A percentile compares a stretch with the other conserved stretches of the same genome.
Conservation (phyloP, 2,329 filamentous ascomycete genomes). For the Tetracladium maxilliforme region DNA sequence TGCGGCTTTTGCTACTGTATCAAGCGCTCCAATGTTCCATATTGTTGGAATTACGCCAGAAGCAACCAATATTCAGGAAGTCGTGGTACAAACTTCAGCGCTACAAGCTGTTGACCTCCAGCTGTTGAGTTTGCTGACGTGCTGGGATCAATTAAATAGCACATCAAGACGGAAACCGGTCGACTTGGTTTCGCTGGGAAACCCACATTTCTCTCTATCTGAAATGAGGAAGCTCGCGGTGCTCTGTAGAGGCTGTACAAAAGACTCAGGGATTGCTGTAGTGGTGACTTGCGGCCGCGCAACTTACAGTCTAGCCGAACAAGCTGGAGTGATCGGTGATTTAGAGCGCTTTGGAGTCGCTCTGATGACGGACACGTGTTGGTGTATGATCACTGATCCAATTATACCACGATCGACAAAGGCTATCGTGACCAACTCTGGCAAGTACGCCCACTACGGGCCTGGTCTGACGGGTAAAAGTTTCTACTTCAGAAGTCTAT, state of each 20-base stretch:
- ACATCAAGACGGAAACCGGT: conserved; percentile 8
- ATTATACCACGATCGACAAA: conserved; percentile 13
- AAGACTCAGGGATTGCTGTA: conserved; percentile 5
- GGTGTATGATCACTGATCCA: conserved; percentile 28
- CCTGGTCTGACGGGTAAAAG: no score
- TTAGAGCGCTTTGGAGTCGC: conserved; percentile 21
- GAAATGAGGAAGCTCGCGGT: conserved; percentile 18
- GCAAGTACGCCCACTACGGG: conserved; percentile 29
- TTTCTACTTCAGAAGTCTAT: no score
- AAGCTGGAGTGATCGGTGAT: conserved; percentile 13
- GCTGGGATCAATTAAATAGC: conserved; percentile 3
- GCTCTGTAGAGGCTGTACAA: conserved; percentile 13
- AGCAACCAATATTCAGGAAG: conserved; percentile 7
- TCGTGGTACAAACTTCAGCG: conserved; percentile 3
- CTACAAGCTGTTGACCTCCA: not conserved
- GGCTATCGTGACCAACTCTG: conserved; percentile 27
- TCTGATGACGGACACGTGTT: conserved; percentile 28
- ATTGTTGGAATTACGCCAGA: conserved; percentile 23
- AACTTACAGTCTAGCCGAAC: conserved; percentile 8
- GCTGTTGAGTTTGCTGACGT: no score
- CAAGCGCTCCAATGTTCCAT: conserved; percentile 27
- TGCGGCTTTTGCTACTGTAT: conserved; percentile 25
- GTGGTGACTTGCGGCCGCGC: conserved; percentile 8
- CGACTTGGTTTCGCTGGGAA: conserved; percentile 25
- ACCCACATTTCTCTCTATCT: conserved; percentile 24